These are phyloP conservation scores for Vigna radiata DNA, from an alignment of 306 rosid genomes.

Conservation along the genomic window DNA sequence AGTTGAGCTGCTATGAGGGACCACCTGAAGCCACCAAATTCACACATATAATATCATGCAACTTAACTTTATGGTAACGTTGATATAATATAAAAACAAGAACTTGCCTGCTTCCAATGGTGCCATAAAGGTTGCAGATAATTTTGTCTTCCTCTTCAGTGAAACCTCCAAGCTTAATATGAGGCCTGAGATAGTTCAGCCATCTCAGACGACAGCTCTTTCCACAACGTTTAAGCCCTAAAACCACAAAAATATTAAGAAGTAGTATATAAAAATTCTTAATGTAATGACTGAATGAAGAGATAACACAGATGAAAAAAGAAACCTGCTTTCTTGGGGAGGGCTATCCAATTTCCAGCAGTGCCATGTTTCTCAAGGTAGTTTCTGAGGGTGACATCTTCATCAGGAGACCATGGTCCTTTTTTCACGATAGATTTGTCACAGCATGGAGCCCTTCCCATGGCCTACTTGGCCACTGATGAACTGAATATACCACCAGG, in stretches of 20 bases:
- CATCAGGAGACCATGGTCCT: slow-evolving; percentile 92
- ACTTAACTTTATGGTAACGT: background rate
- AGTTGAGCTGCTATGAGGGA: slow-evolving; percentile 46
- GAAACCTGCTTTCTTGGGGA: slow-evolving; percentile 73
- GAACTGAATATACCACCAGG: background rate
- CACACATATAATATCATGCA: background rate
- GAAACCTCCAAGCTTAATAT: slow-evolving; percentile 49
- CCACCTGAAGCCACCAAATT: slow-evolving; percentile 37
- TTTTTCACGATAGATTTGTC: slow-evolving; percentile 76
- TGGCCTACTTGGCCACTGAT: slow-evolving; percentile 35
- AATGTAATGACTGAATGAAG: background rate
- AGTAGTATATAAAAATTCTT: no score
- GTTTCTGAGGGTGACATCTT: slow-evolving; percentile 66
- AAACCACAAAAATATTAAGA: no score
- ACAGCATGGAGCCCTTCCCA: slow-evolving; percentile 92
- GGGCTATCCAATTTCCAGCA: slow-evolving; percentile 48
- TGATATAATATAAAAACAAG: background rate
- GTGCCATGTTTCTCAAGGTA: slow-evolving; percentile 62
- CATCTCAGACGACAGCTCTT: slow-evolving; percentile 48
- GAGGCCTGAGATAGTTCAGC: slow-evolving; percentile 43
- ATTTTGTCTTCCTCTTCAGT: slow-evolving; percentile 41
- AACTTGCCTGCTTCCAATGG: slow-evolving; percentile 48
- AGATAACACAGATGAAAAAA: background rate
- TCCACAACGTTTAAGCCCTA: slow-evolving; percentile 44
- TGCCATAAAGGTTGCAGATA: slow-evolving; percentile 33